Conservation (phyloP, 2,329 filamentous ascomycete genomes). For the Calonectria naviculata region DNA sequence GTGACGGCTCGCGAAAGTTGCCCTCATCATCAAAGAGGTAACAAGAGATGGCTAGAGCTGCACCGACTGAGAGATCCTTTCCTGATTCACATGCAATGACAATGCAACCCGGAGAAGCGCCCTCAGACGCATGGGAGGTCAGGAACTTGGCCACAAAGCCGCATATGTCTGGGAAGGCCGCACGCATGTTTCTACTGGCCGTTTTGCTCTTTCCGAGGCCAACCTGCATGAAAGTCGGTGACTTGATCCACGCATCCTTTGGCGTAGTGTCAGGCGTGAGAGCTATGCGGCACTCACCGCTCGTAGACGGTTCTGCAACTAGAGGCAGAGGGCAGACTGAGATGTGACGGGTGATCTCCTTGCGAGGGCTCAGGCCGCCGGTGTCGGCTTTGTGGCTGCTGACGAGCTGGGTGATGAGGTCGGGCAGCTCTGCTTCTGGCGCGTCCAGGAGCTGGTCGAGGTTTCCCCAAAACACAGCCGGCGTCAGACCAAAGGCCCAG, state of each 20-base stretch:
- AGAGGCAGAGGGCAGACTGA: conserved; percentile 51
- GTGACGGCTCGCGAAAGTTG: conserved; percentile 41
- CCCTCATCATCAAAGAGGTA: conserved; percentile 76
- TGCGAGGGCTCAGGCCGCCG: conserved; percentile 24
- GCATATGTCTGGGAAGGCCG: conserved; percentile 72
- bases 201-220: conserved; percentile 78
- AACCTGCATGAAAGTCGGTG: conserved; percentile 61
- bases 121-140: not conserved
- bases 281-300: conserved; percentile 52
- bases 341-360: conserved; percentile 49
- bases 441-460: conserved; percentile 68
- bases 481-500: conserved; percentile 86
- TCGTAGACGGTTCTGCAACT: not conserved
- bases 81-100: conserved; percentile 81
- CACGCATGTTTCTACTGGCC: conserved; percentile 85
- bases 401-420: conserved; percentile 60
- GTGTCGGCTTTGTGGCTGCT: conserved; percentile 33
- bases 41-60: conserved; percentile 81
- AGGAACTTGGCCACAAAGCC: conserved; percentile 62
- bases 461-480: conserved; percentile 83
- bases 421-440: conserved; percentile 72
- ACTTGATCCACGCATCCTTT: conserved; percentile 53
- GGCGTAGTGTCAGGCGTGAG: conserved; percentile 57
- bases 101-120: conserved; percentile 40
- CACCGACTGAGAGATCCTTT: conserved; percentile 83